These are phyloP conservation scores for Lachancea kluyveri DNA, from an alignment of 805 yeast species.

Conservation along the genomic window DNA sequence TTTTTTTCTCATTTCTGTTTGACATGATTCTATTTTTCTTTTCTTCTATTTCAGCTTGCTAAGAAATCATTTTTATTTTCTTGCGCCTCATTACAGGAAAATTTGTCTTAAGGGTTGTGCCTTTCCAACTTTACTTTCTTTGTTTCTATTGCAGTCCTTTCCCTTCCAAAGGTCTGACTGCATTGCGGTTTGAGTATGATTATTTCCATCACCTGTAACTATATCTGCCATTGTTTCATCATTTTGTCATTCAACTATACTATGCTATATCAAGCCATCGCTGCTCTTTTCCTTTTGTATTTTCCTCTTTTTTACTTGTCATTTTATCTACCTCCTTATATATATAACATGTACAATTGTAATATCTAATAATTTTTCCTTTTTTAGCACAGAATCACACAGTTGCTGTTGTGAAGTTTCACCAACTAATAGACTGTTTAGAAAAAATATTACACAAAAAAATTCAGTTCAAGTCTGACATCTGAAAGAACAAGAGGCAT, in stretches of 20 bases:
- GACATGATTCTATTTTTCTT: slow-evolving; percentile 2
- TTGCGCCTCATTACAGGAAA: slow-evolving; percentile 2
- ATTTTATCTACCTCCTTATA: slow-evolving; percentile 6
- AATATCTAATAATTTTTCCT: slow-evolving; percentile 6
- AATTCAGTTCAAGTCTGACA: too few species aligned
- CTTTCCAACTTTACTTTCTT: neutral
- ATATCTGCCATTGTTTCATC: slow-evolving; percentile 1
- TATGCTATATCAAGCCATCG: neutral
- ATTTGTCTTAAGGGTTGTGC: neutral
- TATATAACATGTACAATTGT: slow-evolving; percentile 9
- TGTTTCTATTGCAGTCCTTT: neutral
- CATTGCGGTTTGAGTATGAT: too few species aligned
- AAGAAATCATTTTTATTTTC: too few species aligned
- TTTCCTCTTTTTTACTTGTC: slow-evolving; percentile 2
- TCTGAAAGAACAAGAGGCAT: too few species aligned
- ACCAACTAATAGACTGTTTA: too few species aligned
- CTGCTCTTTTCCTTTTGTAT: slow-evolving; percentile 2
- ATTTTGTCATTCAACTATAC: neutral
- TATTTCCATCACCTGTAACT: too few species aligned
- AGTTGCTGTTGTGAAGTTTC: too few species aligned
- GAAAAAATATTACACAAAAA: too few species aligned
- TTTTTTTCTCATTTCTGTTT: slow-evolving; percentile 2
- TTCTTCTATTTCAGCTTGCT: slow-evolving; percentile 1
- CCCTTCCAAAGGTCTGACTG: too few species aligned
- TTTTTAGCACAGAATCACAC: too few species aligned